Percentiles rank a stretch among this genome's conserved stretches.
Evolutionary conservation across 495 filamentous ascomycete genomes (phyloP).

Genomic region (Pyrenula aspistea): DNA sequence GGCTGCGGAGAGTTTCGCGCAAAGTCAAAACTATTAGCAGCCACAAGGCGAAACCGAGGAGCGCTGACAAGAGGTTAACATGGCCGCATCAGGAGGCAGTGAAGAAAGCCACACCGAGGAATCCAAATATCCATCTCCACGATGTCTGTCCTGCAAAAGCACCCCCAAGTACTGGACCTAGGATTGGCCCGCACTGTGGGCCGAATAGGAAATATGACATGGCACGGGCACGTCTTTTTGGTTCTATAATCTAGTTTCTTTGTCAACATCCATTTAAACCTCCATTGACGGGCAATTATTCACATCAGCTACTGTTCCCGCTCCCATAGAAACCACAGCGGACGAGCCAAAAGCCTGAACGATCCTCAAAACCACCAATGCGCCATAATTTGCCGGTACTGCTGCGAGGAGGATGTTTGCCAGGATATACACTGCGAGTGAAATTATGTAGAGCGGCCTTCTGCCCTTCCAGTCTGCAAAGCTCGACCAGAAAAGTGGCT

Average conservation of each 20-base stretch:
- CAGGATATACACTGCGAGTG: slow-evolving; percentile 12
- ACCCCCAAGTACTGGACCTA: slow-evolving; percentile 21
- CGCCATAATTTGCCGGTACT: slow-evolving; percentile 14
- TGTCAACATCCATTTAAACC: neutral
- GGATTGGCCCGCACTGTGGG: slow-evolving; percentile 19
- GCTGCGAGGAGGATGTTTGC: slow-evolving; percentile 17
- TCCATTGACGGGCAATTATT: neutral
- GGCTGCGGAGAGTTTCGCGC: slow-evolving; percentile 19
- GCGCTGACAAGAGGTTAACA: slow-evolving; percentile 6
- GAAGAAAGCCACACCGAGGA: slow-evolving; percentile 10
- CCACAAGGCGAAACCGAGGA: slow-evolving; percentile 10
- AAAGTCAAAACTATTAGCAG: slow-evolving; percentile 15
- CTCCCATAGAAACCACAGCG: slow-evolving; percentile 15
- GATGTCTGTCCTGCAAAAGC: slow-evolving; percentile 8
- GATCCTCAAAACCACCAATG: slow-evolving; percentile 14
- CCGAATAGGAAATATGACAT: slow-evolving; percentile 17
- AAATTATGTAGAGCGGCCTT: slow-evolving; percentile 14
- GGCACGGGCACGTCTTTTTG: slow-evolving; percentile 10
- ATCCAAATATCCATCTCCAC: slow-evolving; percentile 25
- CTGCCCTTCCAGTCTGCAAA: slow-evolving; percentile 13
- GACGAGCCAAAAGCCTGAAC: slow-evolving; percentile 17
- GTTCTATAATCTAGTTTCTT: slow-evolving; percentile 8
- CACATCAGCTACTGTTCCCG: slow-evolving; percentile 19
- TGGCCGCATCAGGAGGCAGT: neutral
- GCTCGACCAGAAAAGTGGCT: slow-evolving; percentile 17